These are phyloP conservation scores for Colletotrichum camelliae DNA, from an alignment of 2,329 filamentous ascomycete genomes.

Conservation along the genomic window DNA sequence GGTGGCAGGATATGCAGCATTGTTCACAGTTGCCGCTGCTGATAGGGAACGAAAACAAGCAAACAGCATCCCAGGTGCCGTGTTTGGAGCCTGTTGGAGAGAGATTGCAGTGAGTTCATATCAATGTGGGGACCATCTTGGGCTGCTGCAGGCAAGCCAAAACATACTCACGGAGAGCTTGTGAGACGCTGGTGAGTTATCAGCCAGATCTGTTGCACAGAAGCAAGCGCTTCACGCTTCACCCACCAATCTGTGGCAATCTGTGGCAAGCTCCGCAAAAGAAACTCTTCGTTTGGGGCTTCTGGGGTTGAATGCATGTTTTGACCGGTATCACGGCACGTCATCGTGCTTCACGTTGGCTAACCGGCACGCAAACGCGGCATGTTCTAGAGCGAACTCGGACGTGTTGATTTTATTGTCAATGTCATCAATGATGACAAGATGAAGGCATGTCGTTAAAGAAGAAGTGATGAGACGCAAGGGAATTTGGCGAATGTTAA, in stretches of 20 bases:
- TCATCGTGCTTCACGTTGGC: background rate
- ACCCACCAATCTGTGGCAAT: background rate
- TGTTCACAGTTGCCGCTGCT: background rate
- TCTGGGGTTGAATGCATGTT: background rate
- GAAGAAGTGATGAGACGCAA: background rate
- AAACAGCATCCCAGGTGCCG: background rate
- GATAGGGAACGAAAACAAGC: background rate
- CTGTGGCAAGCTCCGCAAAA: background rate
- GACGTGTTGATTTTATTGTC: background rate
- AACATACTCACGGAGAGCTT: background rate
- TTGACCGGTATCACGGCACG: background rate
- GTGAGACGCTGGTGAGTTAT: background rate
- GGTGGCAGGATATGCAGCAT: background rate
- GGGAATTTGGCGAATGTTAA: background rate
- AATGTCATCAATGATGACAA: background rate
- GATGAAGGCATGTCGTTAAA: background rate
- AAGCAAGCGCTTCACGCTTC: background rate
- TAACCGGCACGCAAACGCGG: background rate
- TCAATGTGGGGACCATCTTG: background rate
- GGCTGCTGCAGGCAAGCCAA: background rate
- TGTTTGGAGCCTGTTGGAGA: background rate
- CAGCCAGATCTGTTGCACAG: background rate
- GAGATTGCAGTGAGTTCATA: conserved; percentile 1
- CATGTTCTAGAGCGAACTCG: background rate
- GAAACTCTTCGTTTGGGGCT: background rate